Base-by-base conservation (phyloP, 768 basidiomycete species). In the Termitomyces sp. region DNA sequence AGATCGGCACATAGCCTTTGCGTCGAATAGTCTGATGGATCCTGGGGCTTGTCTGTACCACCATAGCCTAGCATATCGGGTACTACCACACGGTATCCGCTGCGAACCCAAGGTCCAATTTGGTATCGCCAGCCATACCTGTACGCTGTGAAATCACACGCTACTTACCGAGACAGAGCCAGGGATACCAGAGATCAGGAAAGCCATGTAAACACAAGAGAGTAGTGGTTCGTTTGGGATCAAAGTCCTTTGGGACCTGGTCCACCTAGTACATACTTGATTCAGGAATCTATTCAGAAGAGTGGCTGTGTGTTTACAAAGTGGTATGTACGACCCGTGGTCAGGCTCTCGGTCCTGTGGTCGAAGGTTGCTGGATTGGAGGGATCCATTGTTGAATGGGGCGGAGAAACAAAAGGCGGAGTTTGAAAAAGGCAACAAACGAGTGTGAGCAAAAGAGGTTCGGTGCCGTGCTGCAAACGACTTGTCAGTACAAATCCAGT, bases 131-230 rank as follows among this genome's bases (percentile, higher is more conserved):
- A 92, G 38, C 88, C 88, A 70, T 86, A 91, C 85, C 86, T 86
- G 49, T 4, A 60, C 15, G 29, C 25, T 10, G 48, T 60, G n/a
- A 54, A 66, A 50, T 55, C 6, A 32, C n/a, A 31, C 37, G 38
- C 10, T 31, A 11, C n/a, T 37, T 20, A 38, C 14, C 31, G 11
- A 53, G n/a, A 47, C 20, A 59, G 43, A 60, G 59, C 5, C 58
- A 48, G n/a, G 31, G 40, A 29, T 70, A 76, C 80, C 80, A 82
- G 32, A 76, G 70, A 68, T 93, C 92, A 14, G 92, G 91, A 69
- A 93, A 92, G 1, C 92, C 91, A 68, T 94, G 92, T 17, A 92
- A 63, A 68, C 87, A 88, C n/a, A 92, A 77, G 7, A 93, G 63
- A 2, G 89, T 86, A 1, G 75, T 74, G 7, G 75, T 77, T 20